Percentiles rank a stretch among this genome's conserved stretches.
Conservation (phyloP, 1,139 yeast genomes). For the Sugiyamaella xylanicola region DNA sequence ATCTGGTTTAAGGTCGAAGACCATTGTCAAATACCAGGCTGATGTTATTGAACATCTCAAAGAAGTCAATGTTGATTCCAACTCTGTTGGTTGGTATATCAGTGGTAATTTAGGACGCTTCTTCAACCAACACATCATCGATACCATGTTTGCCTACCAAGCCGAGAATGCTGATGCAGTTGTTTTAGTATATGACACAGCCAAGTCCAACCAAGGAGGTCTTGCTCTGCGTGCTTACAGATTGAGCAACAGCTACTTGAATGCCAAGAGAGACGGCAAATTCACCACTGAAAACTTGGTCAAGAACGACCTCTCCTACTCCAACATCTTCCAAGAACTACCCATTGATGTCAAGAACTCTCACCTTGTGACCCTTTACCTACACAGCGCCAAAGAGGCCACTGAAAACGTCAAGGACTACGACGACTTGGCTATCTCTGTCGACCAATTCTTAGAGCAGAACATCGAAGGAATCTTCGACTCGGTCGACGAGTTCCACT, state of each 20-base stretch:
- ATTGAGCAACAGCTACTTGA: conserved; percentile 63
- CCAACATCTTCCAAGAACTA: conserved; percentile 72
- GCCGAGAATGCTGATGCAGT: conserved; percentile 62
- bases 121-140: conserved; percentile 65
- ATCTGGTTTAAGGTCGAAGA: conserved; percentile 48
- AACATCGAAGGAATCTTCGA: conserved; percentile 71
- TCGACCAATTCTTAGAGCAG: conserved; percentile 47
- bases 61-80: conserved; percentile 67
- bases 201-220: conserved; percentile 55
- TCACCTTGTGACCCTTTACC: conserved; percentile 50
- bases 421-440: conserved; percentile 46
- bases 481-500: conserved; percentile 75
- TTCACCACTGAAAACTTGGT: conserved; percentile 70
- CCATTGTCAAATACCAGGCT: conserved; percentile 69
- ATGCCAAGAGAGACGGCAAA: conserved; percentile 50
- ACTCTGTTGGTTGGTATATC: conserved; percentile 83
- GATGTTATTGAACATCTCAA: conserved; percentile 66
- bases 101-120: conserved; percentile 65
- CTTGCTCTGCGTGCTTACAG: conserved; percentile 71
- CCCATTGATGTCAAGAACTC: conserved; percentile 66
- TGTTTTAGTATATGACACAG: conserved; percentile 64
- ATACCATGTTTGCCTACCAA: conserved; percentile 68
- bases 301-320: conserved; percentile 62
- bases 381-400: conserved; percentile 43
- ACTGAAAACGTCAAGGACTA: conserved; percentile 29